Conservation (phyloP, 148 eudicot species). For the Rheum nobile region DNA sequence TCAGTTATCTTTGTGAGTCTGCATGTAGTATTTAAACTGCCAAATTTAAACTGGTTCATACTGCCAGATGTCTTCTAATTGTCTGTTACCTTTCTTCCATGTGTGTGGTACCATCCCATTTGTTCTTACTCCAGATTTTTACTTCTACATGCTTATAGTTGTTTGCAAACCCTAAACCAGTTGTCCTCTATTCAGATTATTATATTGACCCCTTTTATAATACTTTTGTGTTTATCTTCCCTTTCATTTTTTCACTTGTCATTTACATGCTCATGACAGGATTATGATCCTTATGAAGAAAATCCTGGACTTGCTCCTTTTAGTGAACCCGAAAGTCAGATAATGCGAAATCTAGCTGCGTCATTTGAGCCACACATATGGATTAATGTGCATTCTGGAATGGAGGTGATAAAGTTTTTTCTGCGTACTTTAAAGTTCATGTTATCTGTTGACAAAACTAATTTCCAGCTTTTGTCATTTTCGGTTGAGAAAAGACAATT, state of each 20-base stretch:
- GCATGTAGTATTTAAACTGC: neutral
- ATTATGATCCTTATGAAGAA: slow-evolving; percentile 94
- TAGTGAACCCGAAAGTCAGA: slow-evolving; percentile 92
- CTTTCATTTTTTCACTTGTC: neutral
- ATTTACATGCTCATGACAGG: slow-evolving; percentile 32
- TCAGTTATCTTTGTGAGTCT: neutral
- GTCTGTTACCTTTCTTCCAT: neutral
- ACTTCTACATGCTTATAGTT: neutral
- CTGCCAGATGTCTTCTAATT: neutral
- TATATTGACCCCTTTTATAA: neutral
- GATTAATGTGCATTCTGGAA: slow-evolving; percentile 98
- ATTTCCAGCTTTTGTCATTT: neutral
- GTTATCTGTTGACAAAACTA: neutral
- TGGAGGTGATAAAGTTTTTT: slow-evolving; percentile 48
- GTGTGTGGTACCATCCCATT: neutral
- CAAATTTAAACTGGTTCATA: neutral
- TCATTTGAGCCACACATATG: slow-evolving; percentile 92
- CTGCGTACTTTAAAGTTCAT: neutral
- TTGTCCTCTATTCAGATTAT: neutral
- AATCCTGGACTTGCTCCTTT: slow-evolving; percentile 85
- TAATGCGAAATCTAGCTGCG: slow-evolving; percentile 65
- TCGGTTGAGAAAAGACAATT: neutral
- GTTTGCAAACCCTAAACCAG: neutral
- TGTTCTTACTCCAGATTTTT: neutral
- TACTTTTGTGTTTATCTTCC: neutral